Evolutionary conservation across 768 basidiomycete genomes (phyloP).

Genomic region (Leccinum variicolor): DNA sequence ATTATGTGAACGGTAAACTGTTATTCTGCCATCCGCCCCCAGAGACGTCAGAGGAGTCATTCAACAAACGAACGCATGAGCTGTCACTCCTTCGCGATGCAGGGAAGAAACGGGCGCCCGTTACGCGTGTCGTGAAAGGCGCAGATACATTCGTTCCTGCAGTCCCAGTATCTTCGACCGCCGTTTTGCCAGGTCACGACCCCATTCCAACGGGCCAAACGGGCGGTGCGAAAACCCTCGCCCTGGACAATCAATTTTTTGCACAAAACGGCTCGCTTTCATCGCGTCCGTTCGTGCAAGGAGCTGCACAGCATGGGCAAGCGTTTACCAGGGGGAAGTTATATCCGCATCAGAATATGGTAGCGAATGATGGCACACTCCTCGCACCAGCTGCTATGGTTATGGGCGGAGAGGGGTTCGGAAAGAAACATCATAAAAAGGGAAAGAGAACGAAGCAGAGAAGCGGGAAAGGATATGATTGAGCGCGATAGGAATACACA

Average conservation of each 20-base stretch:
- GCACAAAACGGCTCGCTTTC: slow-evolving; percentile 48
- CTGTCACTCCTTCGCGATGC: slow-evolving; percentile 53
- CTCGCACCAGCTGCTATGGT: slow-evolving; percentile 44
- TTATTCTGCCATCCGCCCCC: slow-evolving; percentile 92
- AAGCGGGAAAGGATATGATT: slow-evolving; percentile 92
- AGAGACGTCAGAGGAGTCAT: slow-evolving; percentile 54
- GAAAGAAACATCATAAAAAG: slow-evolving; percentile 87
- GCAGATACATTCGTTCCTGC: slow-evolving; percentile 76
- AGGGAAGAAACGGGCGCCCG: slow-evolving; percentile 87
- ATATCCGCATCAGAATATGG: slow-evolving; percentile 82
- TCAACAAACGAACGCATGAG: slow-evolving; percentile 71
- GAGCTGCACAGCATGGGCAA: slow-evolving; percentile 52
- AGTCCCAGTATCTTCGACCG: not conserved
- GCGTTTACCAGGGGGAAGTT: slow-evolving; percentile 59
- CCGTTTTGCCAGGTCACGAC: slow-evolving; percentile 13
- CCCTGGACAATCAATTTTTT: slow-evolving; percentile 84
- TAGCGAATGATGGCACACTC: slow-evolving; percentile 76
- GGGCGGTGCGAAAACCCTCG: slow-evolving; percentile 52
- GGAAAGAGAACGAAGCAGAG: slow-evolving; percentile 80
- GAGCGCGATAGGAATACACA: slow-evolving; percentile 7
- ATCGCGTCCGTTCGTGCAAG: slow-evolving; percentile 62
- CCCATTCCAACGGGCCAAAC: slow-evolving; percentile 28
- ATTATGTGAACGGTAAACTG: slow-evolving; percentile 93
- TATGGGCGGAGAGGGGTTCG: slow-evolving; percentile 37
- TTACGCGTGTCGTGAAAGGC: slow-evolving; percentile 78